Evolutionary conservation across 176 grass and related monocot genomes (phyloP), one percentile per base, ranked within the genome.

Genomic region (Dactylis glomerata): DNA sequence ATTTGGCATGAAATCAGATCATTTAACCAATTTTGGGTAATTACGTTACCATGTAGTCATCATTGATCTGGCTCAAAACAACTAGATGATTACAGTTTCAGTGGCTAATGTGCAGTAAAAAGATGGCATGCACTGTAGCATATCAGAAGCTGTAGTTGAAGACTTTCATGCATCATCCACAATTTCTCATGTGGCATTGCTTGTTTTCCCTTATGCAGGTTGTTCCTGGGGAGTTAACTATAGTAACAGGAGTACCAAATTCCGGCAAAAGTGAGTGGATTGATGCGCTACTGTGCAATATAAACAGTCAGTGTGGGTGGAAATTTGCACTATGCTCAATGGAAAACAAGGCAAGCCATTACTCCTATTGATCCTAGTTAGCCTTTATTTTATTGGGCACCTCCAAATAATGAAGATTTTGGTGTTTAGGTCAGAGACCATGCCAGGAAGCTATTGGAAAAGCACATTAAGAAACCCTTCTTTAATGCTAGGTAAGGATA

Each of bases 231-330:
- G 97, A 99, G 75, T 85, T 99, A 56, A 96, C 93, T 77, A 55
- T 99, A 81, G 88, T 99, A 89, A 94, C 93, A 54, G 97, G 97
- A 78, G 91, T 99, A 23, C 97, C 97, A 7, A 99, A 96, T 92
- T 96, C 93, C 73, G 97, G 97, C 47, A 99, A 99, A 87, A 99
- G 93, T 73, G 97, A 99, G 84, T 99, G 97, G 93, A 99, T 99
- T 66, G 97, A 99, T 89, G 91, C 97, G 45, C 76, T 99, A 69
- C 37, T 99, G 76, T 95, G 93, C 70, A 99, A 99, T 94, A 89
- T 99, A 86, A 99, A 92, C 45, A 24, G 24, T 58, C 78, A 78
- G n/a, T n/a, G 49, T 85, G 92, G 88, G n/a, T 99, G 97, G 97
- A 96, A 89, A 51, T 99, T 99, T 91, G 89, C 85, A 84, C 82